Base-by-base conservation (phyloP, 2,329 filamentous ascomycete species). In the Alternaria dauci region DNA sequence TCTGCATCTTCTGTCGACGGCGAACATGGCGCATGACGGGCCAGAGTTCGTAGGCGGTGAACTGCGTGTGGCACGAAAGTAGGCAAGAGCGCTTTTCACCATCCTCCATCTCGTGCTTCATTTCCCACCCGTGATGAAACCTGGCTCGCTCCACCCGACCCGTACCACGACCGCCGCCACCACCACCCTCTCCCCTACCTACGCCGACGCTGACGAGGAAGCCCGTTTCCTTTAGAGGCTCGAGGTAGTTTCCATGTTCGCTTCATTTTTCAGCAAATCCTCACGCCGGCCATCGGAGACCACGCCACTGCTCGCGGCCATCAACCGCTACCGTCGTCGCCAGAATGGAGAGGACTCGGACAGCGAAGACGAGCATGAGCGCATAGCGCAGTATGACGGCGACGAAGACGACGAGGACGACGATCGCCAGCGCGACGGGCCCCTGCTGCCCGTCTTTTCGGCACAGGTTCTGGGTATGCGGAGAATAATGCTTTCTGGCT, bases 371-470 rank as follows among this genome's bases (percentile, higher is more conserved):
- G 58, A 68, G 43, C 58, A 62, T 16, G 62, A 71, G 25, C 63
- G 64, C 14, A 46, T 62, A 55, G 62, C 52, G 44, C 71, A 68
- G 47, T 74, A 74, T 47, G 71, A 73, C 36, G 71, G 70, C 47
- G 74, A 75, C 39, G 67, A 73, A 8, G 70, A 76, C 8, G 67
- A 42, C n/a, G 36, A 52, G n/a, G 66, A 72, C 30, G 62, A 71
- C 18, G 69, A 71, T 42, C 63, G 71, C 18, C 69, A 65, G 34
- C 70, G 69, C 18, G 73, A 79, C 55, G 74, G 72, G 1, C 76
- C 78, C 26, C 43, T 80, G 58, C 71, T 80, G 52, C 78, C 78
- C 20, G 78, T 80, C 63, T 80, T 80, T 69, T 78, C 77, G 20
- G 71, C 77, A 2, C 71, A 77, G 18, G 63, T 78, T 41, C 67